Base-by-base conservation (phyloP, 2,329 filamentous ascomycete species). In the Diaporthe longicolla region DNA sequence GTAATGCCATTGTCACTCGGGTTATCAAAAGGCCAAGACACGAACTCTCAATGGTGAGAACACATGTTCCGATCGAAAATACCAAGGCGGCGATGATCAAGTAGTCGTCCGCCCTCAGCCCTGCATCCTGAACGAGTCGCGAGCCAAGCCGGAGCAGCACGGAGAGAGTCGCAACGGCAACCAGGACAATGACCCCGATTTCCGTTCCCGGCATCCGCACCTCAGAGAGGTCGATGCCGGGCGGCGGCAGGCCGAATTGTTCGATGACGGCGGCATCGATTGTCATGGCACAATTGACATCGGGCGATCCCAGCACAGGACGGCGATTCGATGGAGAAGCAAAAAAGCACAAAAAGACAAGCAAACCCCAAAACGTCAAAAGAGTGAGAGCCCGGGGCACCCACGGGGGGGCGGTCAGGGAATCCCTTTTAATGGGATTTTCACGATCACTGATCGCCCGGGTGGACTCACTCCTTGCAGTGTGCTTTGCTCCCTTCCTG, bases 401-500 rank as follows among this genome's bases (percentile, higher is more conserved):
- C 45, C 45, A 66, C 45, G n/a, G n/a, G 24, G 24, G 29, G 55
- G 58, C 63, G 63, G 63, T 68, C 63, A 40, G 63, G 32, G 48
- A 68, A 68, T 35, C n/a, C 43, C 63, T 54, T 68, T 68, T 68
- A 68, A 54, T 68, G 63, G 21, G 63, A 40, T 68, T 37, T 68
- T 68, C 63, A 54, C 63, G 32, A 37, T 68, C 63, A 68, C 21
- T 29, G 63, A 68, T 68, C 63, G 63, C 32, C 63, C 11, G 63
- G 7, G 40, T 43, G 40, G 59, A 19, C 40, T 48, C n/a, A 24
- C 55, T 58, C 52, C 13, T 32, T 9, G 26, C 13, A 43, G 17
- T 40, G 11, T 40, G 10, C 37, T 40, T 40, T 40, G 37, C 37
- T 40, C 37, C 37, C 37, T 29, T 57, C 45, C 63, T 54, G 32